Conservation (phyloP, 257 asterid genomes). For the Echium plantagineum region DNA sequence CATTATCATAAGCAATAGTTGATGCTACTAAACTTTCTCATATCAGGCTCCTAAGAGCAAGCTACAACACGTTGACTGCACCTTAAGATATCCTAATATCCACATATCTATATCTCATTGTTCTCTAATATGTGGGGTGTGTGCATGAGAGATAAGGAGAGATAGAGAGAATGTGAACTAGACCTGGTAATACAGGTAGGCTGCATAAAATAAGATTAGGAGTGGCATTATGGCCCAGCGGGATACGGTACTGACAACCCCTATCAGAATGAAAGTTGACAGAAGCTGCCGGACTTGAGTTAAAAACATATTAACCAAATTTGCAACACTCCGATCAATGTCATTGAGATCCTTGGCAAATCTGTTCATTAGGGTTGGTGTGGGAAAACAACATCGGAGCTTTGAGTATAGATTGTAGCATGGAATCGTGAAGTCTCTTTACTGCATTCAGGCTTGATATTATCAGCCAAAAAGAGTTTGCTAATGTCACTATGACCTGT, state of each 20-base stretch:
- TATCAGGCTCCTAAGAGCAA: too few relatives aligned
- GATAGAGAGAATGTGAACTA: constrained; percentile 8
- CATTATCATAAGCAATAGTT: too few relatives aligned
- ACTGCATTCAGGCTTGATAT: constrained; percentile 63
- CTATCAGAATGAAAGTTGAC: constrained; percentile 65
- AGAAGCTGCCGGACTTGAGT: constrained; percentile 59
- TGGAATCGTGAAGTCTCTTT: constrained; percentile 58
- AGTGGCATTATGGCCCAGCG: constrained; percentile 79
- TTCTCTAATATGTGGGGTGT: not conserved
- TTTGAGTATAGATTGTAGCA: constrained; percentile 53
- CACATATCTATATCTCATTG: not conserved
- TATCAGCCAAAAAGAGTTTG: constrained; percentile 77
- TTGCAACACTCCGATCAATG: constrained; percentile 59
- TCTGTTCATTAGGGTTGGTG: constrained; percentile 76
- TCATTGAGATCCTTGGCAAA: constrained; percentile 87
- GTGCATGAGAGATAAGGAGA: constrained; percentile 1
- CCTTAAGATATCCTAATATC: too few relatives aligned
- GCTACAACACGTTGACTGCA: too few relatives aligned
- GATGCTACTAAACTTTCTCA: too few relatives aligned
- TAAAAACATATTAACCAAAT: constrained; percentile 37
- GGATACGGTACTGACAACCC: constrained; percentile 58
- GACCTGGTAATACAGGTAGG: constrained; percentile 68
- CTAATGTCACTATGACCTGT: constrained; percentile 75
- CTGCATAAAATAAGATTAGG: constrained; percentile 55
- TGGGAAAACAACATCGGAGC: constrained; percentile 92